phyloP scores from a whole-genome alignment of 768 basidiomycete species.

The Suillus americanus region DNA sequence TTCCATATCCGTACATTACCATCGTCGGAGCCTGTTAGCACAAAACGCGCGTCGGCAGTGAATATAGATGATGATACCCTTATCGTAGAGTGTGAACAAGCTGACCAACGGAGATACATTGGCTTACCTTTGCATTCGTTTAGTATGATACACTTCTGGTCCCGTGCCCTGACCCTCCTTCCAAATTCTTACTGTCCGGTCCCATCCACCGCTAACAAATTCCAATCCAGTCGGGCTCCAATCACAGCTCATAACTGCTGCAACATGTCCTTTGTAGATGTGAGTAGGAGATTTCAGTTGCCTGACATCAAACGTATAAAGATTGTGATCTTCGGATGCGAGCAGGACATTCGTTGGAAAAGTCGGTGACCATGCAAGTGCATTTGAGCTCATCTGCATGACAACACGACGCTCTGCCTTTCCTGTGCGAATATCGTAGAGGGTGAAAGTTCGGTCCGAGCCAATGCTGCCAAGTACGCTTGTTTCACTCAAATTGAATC shows the following conservation, averaged over 20 bases:
- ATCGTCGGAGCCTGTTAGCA: constrained; percentile 90
- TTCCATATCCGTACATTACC: constrained; percentile 97
- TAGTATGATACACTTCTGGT: constrained; percentile 94
- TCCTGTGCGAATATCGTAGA: constrained; percentile 96
- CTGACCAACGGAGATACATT: background rate
- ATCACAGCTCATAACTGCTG: constrained; percentile 94
- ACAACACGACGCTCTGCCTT: constrained; percentile 91
- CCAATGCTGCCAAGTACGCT: constrained; percentile 95
- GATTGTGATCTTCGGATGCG: constrained; percentile 98
- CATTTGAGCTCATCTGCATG: constrained; percentile 93
- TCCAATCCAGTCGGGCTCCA: constrained; percentile 97
- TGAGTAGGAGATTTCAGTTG: constrained; percentile 79
- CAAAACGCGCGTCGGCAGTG: constrained; percentile 88
- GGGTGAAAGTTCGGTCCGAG: constrained; percentile 90
- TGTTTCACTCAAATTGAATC: constrained; percentile 93
- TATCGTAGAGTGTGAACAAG: constrained; percentile 2
- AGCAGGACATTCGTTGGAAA: constrained; percentile 89
- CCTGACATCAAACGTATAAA: constrained; percentile 97
- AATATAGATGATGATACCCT: constrained; percentile 89
- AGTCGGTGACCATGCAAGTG: constrained; percentile 93
- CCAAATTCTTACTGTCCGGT: constrained; percentile 93
- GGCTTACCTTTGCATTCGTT: constrained; percentile 93
- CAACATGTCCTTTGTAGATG: constrained; percentile 97
- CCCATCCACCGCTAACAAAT: constrained; percentile 97
- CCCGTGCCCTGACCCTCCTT: constrained; percentile 77